phyloP scores from a whole-genome alignment of 148 eudicot genomes.

The Rhododendron mucronatum region DNA sequence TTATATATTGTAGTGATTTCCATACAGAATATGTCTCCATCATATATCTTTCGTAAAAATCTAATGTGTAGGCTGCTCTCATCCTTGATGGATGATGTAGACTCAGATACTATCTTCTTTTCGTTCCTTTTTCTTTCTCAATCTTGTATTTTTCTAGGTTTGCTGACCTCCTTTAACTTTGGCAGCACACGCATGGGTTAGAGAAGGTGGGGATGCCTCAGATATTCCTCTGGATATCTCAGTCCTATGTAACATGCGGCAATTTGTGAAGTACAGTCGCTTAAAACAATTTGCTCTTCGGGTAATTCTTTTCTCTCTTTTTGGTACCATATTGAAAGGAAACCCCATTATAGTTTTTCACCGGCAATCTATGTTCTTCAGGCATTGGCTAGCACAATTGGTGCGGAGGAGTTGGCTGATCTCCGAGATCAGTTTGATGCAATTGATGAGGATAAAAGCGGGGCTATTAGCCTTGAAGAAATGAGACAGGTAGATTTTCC shows the following conservation, averaged over 20 bases:
- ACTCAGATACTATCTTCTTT: neutral
- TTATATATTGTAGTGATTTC: neutral
- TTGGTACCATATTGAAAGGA: neutral
- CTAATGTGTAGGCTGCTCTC: neutral
- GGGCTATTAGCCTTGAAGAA: constrained; percentile 89
- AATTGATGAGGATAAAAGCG: constrained; percentile 87
- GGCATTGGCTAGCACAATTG: constrained; percentile 91
- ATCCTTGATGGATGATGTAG: neutral
- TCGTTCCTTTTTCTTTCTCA: neutral
- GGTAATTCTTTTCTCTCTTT: constrained; percentile 33
- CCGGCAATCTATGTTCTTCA: constrained; percentile 18
- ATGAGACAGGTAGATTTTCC: constrained; percentile 72
- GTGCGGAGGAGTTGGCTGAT: constrained; percentile 69
- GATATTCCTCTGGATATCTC: constrained; percentile 94
- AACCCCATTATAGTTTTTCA: neutral
- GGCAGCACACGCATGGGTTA: constrained; percentile 96
- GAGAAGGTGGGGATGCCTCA: constrained; percentile 92
- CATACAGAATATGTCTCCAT: neutral
- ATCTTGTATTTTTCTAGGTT: neutral
- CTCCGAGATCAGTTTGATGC: constrained; percentile 95
- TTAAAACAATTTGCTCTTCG: constrained; percentile 92
- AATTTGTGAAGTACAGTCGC: constrained; percentile 85
- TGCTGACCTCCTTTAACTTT: constrained; percentile 8
- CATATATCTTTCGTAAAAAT: neutral
- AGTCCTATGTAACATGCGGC: constrained; percentile 80